Evolutionary conservation across 169 alveolate species (phyloP), one percentile per base, ranked within the genome.

Genomic region (Eimeria sp.): DNA sequence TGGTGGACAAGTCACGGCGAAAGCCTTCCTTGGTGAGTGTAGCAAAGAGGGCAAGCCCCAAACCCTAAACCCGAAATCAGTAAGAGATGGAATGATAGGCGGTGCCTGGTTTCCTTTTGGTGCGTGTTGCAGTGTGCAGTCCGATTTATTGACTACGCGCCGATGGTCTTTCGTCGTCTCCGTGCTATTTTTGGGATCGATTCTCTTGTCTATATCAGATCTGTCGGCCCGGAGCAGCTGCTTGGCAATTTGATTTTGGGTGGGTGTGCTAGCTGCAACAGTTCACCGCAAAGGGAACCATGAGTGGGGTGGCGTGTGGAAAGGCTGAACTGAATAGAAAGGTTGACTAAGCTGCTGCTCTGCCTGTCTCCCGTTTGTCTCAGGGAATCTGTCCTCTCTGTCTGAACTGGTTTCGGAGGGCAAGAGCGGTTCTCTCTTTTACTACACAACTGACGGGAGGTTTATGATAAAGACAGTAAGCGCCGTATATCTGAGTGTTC

Each of bases 191-290:
- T 98, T 89, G 99, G 99, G 13, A 97, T 99, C 77, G 96, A 98
- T 83, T 98, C 98, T 40, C 99, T 98, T 74, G 98, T 97, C 88
- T 99, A 99, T 95, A 95, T 99, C 74, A 97, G 99, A 96, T 98
- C 99, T 33, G 99, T 99, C 43, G 99, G 99, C 0, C 99, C 99
- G 11, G 99, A 99, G 96, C 99, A 99, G 96, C 97, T 99, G 72
- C 97, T 97, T n/a, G 98, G 96, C 78, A 95, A 91, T 80, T 72
- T 90, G 95, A 78, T 77, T 77, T 60, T 72, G 64, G 96, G 96
- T 91, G 13, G 76, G 96, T n/a, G 1, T 33, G 16, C n/a, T 1
- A 4, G 0, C n/a, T 77, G 40, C 68, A 60, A 20, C 68, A 1
- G 6, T 60, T 60, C 52, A 33, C 27, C 37, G 49, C 52, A 71